Evolutionary conservation across 2,329 filamentous ascomycete genomes (phyloP).

Genomic region (Colletotrichum salicis): DNA sequence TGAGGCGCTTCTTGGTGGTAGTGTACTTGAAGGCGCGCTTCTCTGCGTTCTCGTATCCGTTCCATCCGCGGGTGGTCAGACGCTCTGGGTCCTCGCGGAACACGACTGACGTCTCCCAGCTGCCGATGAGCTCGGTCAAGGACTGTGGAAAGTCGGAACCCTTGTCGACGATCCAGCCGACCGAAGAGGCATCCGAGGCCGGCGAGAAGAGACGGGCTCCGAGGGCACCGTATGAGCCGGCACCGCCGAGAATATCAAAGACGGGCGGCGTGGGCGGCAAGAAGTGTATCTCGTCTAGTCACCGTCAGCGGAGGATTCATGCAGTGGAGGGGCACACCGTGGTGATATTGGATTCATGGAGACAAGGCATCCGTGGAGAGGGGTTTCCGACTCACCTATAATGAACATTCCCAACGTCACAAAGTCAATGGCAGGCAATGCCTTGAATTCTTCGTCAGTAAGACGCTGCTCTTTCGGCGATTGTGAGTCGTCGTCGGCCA

Average conservation of each 20-base stretch:
- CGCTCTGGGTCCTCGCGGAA: conserved; percentile 73
- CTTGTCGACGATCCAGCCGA: conserved; percentile 92
- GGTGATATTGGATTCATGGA: background rate
- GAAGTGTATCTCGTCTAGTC: conserved; percentile 89
- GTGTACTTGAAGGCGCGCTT: conserved; percentile 84
- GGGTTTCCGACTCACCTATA: conserved; percentile 62
- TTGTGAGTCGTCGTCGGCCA: conserved; percentile 14
- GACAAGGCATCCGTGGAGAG: background rate
- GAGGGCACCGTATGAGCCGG: conserved; percentile 85
- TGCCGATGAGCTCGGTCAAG: conserved; percentile 71
- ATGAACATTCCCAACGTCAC: conserved; percentile 80
- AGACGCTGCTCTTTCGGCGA: conserved; percentile 1
- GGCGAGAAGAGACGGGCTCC: conserved; percentile 91
- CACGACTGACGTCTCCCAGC: conserved; percentile 81
- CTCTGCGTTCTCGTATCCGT: conserved; percentile 80
- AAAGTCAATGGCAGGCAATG: conserved; percentile 63
- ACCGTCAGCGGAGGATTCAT: background rate
- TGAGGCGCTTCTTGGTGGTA: conserved; percentile 86
- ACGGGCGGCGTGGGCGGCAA: conserved; percentile 74
- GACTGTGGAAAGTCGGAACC: conserved; percentile 85
- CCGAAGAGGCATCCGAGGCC: conserved; percentile 68
- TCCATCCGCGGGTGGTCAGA: conserved; percentile 91
- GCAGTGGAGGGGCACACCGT: background rate
- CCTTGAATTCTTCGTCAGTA: conserved; percentile 45
- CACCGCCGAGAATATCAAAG: conserved; percentile 85